A percentile compares a stretch with the other conserved stretches of the same genome.
These are phyloP conservation scores for Starmerella kuoi DNA, from an alignment of 805 yeast genomes.

Conservation along the genomic window DNA sequence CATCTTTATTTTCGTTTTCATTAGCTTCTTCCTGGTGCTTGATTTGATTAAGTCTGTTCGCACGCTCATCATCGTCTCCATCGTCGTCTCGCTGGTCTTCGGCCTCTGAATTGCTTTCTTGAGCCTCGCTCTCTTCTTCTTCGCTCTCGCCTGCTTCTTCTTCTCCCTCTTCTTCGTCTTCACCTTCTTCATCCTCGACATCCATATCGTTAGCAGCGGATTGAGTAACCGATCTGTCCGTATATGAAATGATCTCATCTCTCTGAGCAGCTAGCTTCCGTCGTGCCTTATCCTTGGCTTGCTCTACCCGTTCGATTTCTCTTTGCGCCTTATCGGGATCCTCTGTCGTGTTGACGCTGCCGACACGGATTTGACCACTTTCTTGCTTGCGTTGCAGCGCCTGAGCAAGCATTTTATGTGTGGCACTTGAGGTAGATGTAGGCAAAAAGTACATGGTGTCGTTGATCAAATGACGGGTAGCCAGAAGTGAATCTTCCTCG, in stretches of 20 bases:
- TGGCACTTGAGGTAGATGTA: slow-evolving; percentile 73
- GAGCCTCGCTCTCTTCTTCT: slow-evolving; percentile 13
- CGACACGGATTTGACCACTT: slow-evolving; percentile 24
- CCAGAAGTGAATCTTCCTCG: slow-evolving; percentile 58
- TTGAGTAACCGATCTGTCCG: slow-evolving; percentile 6
- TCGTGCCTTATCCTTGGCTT: slow-evolving; percentile 31
- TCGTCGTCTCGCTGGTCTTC: slow-evolving; percentile 20
- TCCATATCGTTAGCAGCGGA: neutral
- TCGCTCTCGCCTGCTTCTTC: slow-evolving; percentile 13
- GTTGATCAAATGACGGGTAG: slow-evolving; percentile 51
- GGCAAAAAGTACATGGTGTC: slow-evolving; percentile 71
- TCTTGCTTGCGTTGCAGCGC: slow-evolving; percentile 28
- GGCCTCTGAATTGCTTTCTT: slow-evolving; percentile 22
- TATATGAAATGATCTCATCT: slow-evolving; percentile 21
- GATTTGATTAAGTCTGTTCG: slow-evolving; percentile 12
- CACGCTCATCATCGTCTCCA: slow-evolving; percentile 22
- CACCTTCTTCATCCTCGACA: slow-evolving; percentile 28
- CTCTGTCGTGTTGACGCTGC: slow-evolving; percentile 31
- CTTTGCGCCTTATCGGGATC: slow-evolving; percentile 37
- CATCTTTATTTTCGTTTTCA: slow-evolving; percentile 7
- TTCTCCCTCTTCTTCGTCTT: slow-evolving; percentile 16
- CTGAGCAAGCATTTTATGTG: slow-evolving; percentile 63
- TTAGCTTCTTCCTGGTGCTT: slow-evolving; percentile 10
- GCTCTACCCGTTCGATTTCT: slow-evolving; percentile 34
- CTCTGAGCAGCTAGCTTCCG: slow-evolving; percentile 32